A percentile compares a stretch with the other conserved stretches of the same genome.
Conservation (phyloP, 371 early-diverging fungal species). For the Entomophthora muscae region DNA sequence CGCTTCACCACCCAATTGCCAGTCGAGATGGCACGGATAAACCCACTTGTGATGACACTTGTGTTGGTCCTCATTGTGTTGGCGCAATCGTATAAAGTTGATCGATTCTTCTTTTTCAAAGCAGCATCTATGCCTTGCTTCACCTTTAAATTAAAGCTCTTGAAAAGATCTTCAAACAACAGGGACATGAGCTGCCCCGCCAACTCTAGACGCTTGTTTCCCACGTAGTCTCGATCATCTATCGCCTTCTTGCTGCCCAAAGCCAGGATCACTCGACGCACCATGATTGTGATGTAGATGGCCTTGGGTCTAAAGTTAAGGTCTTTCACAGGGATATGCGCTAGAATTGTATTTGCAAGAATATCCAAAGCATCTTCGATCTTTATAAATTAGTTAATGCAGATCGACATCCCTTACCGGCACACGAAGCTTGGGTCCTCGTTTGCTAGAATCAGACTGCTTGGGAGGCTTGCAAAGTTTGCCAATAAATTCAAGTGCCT, state of each 20-base stretch:
- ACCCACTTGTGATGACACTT: conserved; percentile 87
- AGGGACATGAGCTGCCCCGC: conserved; percentile 96
- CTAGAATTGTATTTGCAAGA: conserved; percentile 81
- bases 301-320: conserved; percentile 87
- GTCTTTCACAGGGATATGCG: conserved; percentile 88
- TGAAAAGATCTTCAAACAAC: conserved; percentile 99
- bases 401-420: not conserved
- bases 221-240: conserved; percentile 99
- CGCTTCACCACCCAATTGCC: conserved; percentile 99
- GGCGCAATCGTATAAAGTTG: conserved; percentile 89
- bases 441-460: conserved; percentile 29
- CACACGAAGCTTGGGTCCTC: conserved; percentile 13
- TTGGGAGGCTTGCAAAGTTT: conserved; percentile 51
- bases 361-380: conserved; percentile 88
- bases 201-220: conserved; percentile 99
- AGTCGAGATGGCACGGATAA: conserved; percentile 93
- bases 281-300: conserved; percentile 94
- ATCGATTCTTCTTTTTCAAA: conserved; percentile 82
- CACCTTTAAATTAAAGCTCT: conserved; percentile 83
- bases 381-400: conserved; percentile 10
- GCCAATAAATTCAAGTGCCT: conserved; percentile 87
- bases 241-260: conserved; percentile 59
- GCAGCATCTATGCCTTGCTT: conserved; percentile 86
- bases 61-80: conserved; percentile 69
- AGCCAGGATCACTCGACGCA: conserved; percentile 86